Conservation (phyloP, 371 early-diverging fungal genomes). For the Haplosporangium sp. region DNA sequence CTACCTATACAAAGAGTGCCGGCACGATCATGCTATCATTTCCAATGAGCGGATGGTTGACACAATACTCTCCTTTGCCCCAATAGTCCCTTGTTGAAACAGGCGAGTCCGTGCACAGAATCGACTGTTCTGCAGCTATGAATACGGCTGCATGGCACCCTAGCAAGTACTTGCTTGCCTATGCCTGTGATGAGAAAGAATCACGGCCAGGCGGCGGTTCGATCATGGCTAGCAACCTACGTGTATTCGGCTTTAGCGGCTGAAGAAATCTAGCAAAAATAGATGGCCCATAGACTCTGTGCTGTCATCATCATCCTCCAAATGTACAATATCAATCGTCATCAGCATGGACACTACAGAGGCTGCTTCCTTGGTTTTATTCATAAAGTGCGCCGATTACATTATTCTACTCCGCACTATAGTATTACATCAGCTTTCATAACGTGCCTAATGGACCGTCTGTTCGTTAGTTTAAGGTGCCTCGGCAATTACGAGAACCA, state of each 20-base stretch:
- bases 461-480: slow-evolving; percentile 62
- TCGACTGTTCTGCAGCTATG: slow-evolving; percentile 76
- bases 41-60: background rate
- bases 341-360: background rate
- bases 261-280: background rate
- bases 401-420: background rate
- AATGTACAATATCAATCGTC: background rate
- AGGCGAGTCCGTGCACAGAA: slow-evolving; percentile 77
- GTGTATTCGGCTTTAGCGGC: slow-evolving; percentile 45
- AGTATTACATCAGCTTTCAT: too few species aligned
- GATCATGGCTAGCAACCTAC: slow-evolving; percentile 42
- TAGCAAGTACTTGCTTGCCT: slow-evolving; percentile 79
- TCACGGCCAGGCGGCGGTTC: slow-evolving; percentile 15
- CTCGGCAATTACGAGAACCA: slow-evolving; percentile 86
- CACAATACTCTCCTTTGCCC: background rate
- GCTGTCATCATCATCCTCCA: background rate
- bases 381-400: background rate
- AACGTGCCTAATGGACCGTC: too few species aligned
- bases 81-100: slow-evolving; percentile 79
- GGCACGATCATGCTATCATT: background rate
- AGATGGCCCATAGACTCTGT: too few species aligned
- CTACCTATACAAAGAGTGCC: too few species aligned
- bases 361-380: background rate
- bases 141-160: slow-evolving; percentile 91
- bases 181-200: slow-evolving; percentile 80